phyloP scores from a whole-genome alignment of 257 asterid genomes.

The Solanum stenotomum region DNA sequence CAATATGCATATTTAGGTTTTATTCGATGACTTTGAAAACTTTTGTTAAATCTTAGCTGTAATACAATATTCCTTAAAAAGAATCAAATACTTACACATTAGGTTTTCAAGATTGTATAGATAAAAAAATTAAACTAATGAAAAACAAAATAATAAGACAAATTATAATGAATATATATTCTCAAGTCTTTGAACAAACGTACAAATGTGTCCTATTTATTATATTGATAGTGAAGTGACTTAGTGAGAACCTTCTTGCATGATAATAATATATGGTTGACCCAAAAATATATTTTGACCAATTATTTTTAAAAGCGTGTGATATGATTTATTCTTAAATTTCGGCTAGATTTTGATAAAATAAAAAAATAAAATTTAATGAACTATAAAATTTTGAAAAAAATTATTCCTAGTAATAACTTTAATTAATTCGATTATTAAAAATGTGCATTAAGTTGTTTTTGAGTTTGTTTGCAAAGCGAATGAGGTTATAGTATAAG shows the following conservation, averaged over 20 bases:
- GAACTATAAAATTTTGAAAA: neutral
- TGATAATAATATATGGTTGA: neutral
- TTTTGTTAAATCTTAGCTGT: conserved; percentile 1
- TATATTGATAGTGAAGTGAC: neutral
- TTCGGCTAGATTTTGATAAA: neutral
- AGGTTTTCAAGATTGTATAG: neutral
- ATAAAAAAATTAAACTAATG: neutral
- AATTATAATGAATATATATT: neutral
- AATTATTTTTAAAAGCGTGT: neutral
- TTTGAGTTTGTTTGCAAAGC: neutral
- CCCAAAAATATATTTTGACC: neutral
- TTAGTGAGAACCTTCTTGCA: conserved; percentile 5
- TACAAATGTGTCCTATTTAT: neutral
- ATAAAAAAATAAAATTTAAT: neutral
- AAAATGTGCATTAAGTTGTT: neutral
- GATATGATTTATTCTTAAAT: neutral
- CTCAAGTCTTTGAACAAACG: neutral
- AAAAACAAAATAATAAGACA: neutral
- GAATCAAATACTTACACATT: neutral
- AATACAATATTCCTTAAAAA: neutral
- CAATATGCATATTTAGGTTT: neutral
- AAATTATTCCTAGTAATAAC: neutral
- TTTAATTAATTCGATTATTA: neutral
- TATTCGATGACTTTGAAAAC: conserved; percentile 4
- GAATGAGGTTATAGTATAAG: neutral